These are phyloP conservation scores for Entomortierella beljakovae DNA, from an alignment of 192 early-diverging fungal genomes.

Conservation along the genomic window DNA sequence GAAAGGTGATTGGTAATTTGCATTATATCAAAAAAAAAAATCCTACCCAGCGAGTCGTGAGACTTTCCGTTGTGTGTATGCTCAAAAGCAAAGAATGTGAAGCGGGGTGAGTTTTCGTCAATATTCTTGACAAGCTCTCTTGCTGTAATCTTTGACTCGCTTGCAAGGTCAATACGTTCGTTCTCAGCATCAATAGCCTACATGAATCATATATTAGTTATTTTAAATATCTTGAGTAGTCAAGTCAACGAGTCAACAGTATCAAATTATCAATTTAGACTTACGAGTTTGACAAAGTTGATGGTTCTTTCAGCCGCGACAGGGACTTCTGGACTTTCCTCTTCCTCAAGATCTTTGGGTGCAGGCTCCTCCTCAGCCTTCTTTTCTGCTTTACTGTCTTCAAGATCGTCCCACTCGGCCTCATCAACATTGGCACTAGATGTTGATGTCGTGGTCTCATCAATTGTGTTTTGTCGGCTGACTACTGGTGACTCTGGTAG, in stretches of 20 bases:
- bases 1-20: neutral
- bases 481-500: conserved; percentile 41
- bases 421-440: conserved; percentile 21
- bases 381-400: conserved; percentile 12
- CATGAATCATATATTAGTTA: neutral
- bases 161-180: conserved; percentile 67
- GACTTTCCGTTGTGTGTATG: conserved; percentile 59
- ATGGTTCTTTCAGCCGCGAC: conserved; percentile 43
- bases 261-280: neutral
- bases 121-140: conserved; percentile 63
- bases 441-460: conserved; percentile 1
- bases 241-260: no score
- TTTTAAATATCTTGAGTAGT: no score
- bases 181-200: conserved; percentile 60
- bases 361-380: conserved; percentile 8
- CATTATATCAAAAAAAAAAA: neutral
- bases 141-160: conserved; percentile 55
- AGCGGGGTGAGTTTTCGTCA: conserved; percentile 75
- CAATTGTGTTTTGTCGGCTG: conserved; percentile 12
- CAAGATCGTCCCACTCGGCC: conserved; percentile 44
- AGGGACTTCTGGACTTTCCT: conserved; percentile 5
- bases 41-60: conserved; percentile 59
- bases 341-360: neutral
- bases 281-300: conserved; percentile 75
- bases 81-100: conserved; percentile 70